Percentiles rank a stretch among this genome's conserved stretches.
Evolutionary conservation across 2,329 filamentous ascomycete species (phyloP).

Genomic region (Knoxdaviesia capensis): DNA sequence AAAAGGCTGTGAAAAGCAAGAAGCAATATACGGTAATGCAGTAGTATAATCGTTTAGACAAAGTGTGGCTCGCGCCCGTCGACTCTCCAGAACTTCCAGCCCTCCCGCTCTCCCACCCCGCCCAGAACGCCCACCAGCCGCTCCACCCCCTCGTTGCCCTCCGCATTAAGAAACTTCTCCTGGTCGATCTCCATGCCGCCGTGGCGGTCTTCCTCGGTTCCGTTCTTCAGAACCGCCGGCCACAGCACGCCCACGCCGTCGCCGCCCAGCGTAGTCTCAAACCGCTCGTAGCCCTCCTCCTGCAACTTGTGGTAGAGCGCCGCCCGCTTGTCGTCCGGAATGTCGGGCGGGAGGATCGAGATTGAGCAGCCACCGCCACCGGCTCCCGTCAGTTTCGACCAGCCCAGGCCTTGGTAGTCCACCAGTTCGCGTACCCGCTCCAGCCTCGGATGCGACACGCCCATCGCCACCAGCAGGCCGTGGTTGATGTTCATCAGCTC

Average conservation of each 20-base stretch:
- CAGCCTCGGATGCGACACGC: conserved; percentile 83
- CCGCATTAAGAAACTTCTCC: conserved; percentile 62
- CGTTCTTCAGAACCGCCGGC: conserved; percentile 79
- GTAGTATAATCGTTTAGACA: too few species aligned
- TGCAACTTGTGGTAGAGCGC: conserved; percentile 45
- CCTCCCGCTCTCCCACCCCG: conserved; percentile 46
- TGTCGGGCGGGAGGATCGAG: conserved; percentile 57
- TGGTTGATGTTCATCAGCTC: conserved; percentile 90
- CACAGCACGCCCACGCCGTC: conserved; percentile 88
- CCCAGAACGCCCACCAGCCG: conserved; percentile 63
- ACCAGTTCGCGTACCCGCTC: conserved; percentile 83
- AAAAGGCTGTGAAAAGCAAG: background rate
- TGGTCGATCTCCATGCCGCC: conserved; percentile 86
- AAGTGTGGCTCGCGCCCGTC: conserved; percentile 16
- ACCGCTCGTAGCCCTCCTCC: conserved; percentile 60
- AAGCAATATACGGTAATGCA: background rate
- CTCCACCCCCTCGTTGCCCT: conserved; percentile 73
- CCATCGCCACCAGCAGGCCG: conserved; percentile 72
- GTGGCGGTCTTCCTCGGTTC: conserved; percentile 53
- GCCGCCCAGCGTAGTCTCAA: conserved; percentile 76
- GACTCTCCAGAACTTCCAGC: conserved; percentile 74
- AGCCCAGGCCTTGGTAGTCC: conserved; percentile 75
- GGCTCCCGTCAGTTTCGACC: conserved; percentile 93
- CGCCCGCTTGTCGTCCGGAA: conserved; percentile 32
- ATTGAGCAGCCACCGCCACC: conserved; percentile 94